These are phyloP conservation scores for Eucalyptus sp. DNA, from an alignment of 345 rosid species.

Conservation along the genomic window DNA sequence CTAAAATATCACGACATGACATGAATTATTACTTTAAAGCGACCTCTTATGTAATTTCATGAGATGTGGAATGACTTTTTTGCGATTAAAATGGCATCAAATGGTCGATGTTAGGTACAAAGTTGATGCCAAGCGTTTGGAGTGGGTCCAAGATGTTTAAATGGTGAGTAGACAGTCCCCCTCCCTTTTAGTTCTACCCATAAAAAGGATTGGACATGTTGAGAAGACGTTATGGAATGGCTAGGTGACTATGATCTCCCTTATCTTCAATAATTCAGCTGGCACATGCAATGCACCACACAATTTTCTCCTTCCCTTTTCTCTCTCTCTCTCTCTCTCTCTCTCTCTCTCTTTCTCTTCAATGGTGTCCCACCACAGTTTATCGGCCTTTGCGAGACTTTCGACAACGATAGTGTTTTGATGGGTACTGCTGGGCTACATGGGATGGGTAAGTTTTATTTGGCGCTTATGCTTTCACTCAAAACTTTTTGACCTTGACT, in stretches of 20 bases:
- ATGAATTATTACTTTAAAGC: background rate
- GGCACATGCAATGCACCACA: slow-evolving; percentile 17
- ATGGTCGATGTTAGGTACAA: background rate
- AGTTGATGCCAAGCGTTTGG: background rate
- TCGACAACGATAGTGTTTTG: background rate
- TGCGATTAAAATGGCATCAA: background rate
- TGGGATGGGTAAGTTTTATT: background rate
- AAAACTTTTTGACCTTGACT: background rate
- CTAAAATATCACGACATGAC: background rate
- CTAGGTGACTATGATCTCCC: background rate
- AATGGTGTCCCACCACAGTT: background rate
- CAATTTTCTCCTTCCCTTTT: background rate
- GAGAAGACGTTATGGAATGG: background rate
- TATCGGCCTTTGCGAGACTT: background rate
- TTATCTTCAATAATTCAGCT: slow-evolving; percentile 3
- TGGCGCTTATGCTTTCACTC: background rate
- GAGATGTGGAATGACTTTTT: background rate
- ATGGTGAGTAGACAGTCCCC: slow-evolving; percentile 1
- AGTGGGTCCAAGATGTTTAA: slow-evolving; percentile 4
- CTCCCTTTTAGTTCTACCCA: background rate
- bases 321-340: background rate
- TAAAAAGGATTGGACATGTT: slow-evolving; percentile 5
- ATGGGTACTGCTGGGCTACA: background rate
- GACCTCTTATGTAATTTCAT: background rate
- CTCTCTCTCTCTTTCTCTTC: background rate